Evolutionary conservation across 768 basidiomycete genomes (phyloP).

Genomic region (Strobilomyces dryophilus): DNA sequence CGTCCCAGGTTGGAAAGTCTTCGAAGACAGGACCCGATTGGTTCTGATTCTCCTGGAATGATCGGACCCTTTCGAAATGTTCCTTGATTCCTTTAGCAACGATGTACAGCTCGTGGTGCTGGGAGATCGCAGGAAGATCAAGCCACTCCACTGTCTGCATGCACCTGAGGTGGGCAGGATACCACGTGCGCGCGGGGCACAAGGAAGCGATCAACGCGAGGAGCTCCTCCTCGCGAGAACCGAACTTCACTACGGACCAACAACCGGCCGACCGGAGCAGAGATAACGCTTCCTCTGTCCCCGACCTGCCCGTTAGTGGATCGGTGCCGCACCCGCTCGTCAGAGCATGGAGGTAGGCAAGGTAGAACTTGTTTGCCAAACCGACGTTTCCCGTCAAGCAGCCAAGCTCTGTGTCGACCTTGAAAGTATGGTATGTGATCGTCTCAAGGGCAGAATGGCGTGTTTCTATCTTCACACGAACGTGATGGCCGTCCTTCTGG

Average conservation of each 20-base stretch:
- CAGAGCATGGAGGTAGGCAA: slow-evolving; percentile 44
- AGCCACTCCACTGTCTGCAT: slow-evolving; percentile 41
- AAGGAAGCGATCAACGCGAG: slow-evolving; percentile 33
- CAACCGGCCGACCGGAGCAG: slow-evolving; percentile 36
- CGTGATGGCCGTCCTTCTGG: slow-evolving; percentile 10
- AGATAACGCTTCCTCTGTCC: slow-evolving; percentile 41
- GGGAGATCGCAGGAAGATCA: slow-evolving; percentile 19
- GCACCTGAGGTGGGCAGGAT: slow-evolving; percentile 33
- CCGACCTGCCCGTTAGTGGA: slow-evolving; percentile 40
- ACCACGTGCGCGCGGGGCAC: slow-evolving; percentile 33
- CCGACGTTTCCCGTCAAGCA: slow-evolving; percentile 25
- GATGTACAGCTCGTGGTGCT: slow-evolving; percentile 29
- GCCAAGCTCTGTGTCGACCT: slow-evolving; percentile 28
- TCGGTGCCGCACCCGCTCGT: slow-evolving; percentile 41
- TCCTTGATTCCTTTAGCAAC: slow-evolving; percentile 29
- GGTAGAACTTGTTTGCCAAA: slow-evolving; percentile 31
- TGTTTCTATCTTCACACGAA: slow-evolving; percentile 13
- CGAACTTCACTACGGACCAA: slow-evolving; percentile 38
- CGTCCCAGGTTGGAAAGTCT: slow-evolving; percentile 5
- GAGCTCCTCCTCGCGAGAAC: slow-evolving; percentile 25
- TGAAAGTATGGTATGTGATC: slow-evolving; percentile 27
- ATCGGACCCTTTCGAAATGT: slow-evolving; percentile 15
- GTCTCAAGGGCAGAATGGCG: not conserved
- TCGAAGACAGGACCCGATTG: not conserved
- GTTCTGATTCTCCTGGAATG: slow-evolving; percentile 6